Evolutionary conservation across 805 yeast genomes (phyloP).

Genomic region (Candida sonorensis): DNA sequence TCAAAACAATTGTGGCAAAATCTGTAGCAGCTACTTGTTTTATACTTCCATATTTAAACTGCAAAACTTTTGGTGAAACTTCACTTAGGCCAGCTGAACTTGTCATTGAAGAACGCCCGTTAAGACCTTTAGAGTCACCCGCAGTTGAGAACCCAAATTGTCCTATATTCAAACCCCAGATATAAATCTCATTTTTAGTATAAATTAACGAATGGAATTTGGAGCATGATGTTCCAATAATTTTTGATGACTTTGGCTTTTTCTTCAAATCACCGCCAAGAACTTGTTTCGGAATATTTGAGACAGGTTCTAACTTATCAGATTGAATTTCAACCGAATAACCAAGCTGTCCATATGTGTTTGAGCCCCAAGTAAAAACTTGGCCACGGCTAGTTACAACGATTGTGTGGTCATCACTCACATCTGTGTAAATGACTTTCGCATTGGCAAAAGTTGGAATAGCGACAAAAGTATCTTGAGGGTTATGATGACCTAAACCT

Average conservation of each 20-base stretch:
- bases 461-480: conserved; percentile 37
- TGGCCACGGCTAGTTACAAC: conserved; percentile 45
- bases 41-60: conserved; percentile 41
- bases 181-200: conserved; percentile 38
- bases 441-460: conserved; percentile 32
- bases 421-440: conserved; percentile 31
- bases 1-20: conserved; percentile 58
- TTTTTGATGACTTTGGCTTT: conserved; percentile 4
- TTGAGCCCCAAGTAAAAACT: conserved; percentile 78
- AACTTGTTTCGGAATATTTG: conserved; percentile 33
- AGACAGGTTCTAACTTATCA: conserved; percentile 22
- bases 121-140: background rate
- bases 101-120: conserved; percentile 20
- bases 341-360: conserved; percentile 63
- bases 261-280: conserved; percentile 36
- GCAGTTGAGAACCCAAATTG: conserved; percentile 58
- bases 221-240: conserved; percentile 53
- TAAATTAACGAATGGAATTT: conserved; percentile 63
- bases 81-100: conserved; percentile 7
- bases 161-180: conserved; percentile 81
- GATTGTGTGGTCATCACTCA: conserved; percentile 64
- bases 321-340: conserved; percentile 27
- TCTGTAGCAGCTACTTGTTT: conserved; percentile 60
- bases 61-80: conserved; percentile 20
- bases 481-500: conserved; percentile 44